These are phyloP conservation scores for Malus hybrid DNA, from an alignment of 331 rosid genomes.

Conservation along the genomic window DNA sequence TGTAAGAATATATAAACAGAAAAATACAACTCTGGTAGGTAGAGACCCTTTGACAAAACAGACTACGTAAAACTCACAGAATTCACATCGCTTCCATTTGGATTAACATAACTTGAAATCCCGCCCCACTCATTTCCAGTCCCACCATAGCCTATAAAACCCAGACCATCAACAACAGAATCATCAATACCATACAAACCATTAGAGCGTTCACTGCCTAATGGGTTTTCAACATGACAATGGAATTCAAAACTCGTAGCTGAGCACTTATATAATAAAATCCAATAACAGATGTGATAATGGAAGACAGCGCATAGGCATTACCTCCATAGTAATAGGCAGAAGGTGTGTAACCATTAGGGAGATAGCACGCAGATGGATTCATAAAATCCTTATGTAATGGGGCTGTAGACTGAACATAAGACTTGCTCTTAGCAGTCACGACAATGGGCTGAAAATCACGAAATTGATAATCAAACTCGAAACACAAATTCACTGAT, in stretches of 20 bases:
- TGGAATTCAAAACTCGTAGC: background rate
- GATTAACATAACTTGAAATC: slow-evolving; percentile 50
- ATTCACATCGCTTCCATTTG: slow-evolving; percentile 75
- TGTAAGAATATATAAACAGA: background rate
- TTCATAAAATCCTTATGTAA: slow-evolving; percentile 53
- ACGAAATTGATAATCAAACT: background rate
- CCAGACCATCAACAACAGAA: background rate
- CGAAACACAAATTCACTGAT: background rate
- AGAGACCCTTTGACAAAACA: background rate
- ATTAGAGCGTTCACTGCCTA: background rate
- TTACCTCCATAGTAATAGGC: slow-evolving; percentile 75
- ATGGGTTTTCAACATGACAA: background rate
- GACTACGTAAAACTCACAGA: slow-evolving; percentile 35
- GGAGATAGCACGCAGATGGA: slow-evolving; percentile 68
- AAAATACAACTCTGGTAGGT: background rate
- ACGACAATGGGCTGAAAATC: slow-evolving; percentile 42
- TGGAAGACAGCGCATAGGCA: background rate
- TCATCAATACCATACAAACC: background rate
- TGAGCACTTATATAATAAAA: background rate
- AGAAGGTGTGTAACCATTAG: slow-evolving; percentile 58
- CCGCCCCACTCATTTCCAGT: slow-evolving; percentile 71
- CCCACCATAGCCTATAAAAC: slow-evolving; percentile 53
- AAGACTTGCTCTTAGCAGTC: slow-evolving; percentile 53
- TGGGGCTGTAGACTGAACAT: slow-evolving; percentile 71
- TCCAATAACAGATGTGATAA: background rate